Conservation (phyloP, 1,284 basidiomycete genomes). For the Leucoagaricus sp. region DNA sequence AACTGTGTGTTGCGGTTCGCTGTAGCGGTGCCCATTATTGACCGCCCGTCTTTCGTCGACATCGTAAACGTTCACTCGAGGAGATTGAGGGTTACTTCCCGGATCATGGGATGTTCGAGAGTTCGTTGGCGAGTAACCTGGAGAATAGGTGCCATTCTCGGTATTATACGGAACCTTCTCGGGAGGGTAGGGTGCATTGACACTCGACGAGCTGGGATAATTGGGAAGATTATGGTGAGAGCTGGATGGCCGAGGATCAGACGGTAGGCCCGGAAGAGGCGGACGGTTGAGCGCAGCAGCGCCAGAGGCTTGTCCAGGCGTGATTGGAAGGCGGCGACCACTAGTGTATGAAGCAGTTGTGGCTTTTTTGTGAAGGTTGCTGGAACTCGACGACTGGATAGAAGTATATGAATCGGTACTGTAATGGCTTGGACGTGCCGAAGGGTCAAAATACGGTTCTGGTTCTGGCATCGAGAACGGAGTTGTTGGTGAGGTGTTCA, state of each 20-base stretch:
- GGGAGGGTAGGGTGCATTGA: neutral
- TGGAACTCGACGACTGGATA: constrained; percentile 24
- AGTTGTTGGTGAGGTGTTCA: constrained; percentile 24
- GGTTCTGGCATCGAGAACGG: constrained; percentile 39
- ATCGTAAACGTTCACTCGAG: constrained; percentile 12
- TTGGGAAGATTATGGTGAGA: constrained; percentile 3
- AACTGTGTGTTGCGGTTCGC: constrained; percentile 3
- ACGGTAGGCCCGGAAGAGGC: constrained; percentile 23
- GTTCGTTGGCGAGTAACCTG: neutral
- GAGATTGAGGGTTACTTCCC: neutral
- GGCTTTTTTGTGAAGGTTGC: constrained; percentile 30
- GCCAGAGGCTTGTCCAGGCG: constrained; percentile 23
- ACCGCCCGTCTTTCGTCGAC: constrained; percentile 3
- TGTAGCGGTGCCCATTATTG: constrained; percentile 11
- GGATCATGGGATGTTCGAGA: constrained; percentile 7
- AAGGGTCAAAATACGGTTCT: constrained; percentile 32
- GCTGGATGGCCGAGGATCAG: constrained; percentile 21
- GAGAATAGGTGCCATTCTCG: constrained; percentile 6
- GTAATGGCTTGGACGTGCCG: constrained; percentile 27
- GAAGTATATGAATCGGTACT: constrained; percentile 28
- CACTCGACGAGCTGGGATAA: constrained; percentile 9
- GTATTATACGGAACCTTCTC: constrained; percentile 6
- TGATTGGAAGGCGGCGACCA: constrained; percentile 29
- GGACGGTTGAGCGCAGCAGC: constrained; percentile 18
- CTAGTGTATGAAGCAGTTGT: constrained; percentile 20